Evolutionary conservation across 75 land plant species (phyloP).

Genomic region (Larix kaempferi): DNA sequence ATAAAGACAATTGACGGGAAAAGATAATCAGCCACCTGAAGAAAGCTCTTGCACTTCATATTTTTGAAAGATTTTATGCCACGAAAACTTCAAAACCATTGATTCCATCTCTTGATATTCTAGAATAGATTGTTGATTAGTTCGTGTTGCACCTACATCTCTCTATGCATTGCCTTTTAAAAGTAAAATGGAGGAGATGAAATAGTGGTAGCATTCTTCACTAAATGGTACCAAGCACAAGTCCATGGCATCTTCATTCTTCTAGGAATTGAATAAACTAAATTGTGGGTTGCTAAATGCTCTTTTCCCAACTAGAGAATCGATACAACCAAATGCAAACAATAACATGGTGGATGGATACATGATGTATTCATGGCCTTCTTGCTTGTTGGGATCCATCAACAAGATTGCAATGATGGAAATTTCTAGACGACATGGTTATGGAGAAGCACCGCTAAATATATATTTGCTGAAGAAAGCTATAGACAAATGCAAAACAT

Average conservation of each 20-base stretch:
- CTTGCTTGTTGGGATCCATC: constrained; percentile 72
- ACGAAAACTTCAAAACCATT: no score
- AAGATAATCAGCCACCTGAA: constrained; percentile 85
- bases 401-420: constrained; percentile 90
- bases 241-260: no score
- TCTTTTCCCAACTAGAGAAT: not conserved
- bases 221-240: no score
- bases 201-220: no score
- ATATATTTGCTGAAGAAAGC: no score
- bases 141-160: no score
- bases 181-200: no score
- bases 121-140: no score
- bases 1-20: constrained; percentile 94
- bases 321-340: not conserved
- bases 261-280: constrained; percentile 16
- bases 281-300: constrained; percentile 53
- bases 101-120: no score
- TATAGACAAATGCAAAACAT: constrained; percentile 54
- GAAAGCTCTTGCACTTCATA: constrained; percentile 87
- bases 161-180: no score
- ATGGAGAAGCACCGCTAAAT: constrained; percentile 75
- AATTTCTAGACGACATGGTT: constrained; percentile 61
- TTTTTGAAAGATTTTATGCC: no score
- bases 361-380: constrained; percentile 71
- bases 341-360: constrained; percentile 53